Base-by-base conservation (phyloP, 768 basidiomycete genomes). In the Macrolepiota fuliginosa region DNA sequence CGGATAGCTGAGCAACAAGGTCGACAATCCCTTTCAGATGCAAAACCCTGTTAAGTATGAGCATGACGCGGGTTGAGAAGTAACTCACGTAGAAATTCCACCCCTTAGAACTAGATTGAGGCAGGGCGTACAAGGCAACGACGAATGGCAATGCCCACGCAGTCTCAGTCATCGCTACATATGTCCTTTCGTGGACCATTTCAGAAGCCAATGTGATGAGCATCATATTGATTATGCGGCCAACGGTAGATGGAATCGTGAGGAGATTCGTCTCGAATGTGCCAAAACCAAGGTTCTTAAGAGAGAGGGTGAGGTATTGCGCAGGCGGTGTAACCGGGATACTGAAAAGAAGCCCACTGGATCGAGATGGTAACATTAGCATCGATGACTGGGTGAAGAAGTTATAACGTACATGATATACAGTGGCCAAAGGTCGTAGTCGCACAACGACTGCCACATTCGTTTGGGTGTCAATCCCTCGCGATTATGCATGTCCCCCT, bases 401-500 rank as follows among this genome's bases (percentile, higher is more conserved):
- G n/a, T 19, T 22, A 32, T 7, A 17, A 69, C 72, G 55, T 59
- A 81, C 78, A 86, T 70, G 29, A 85, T 75, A 67, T 90, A 89
- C 19, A 89, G 51, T 0, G 87, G 87, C 86, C 87, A 89, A 9
- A 88, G 71, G 66, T 87, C 86, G 59, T 82, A 88, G 66, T 89
- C 87, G 39, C 77, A 79, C 6, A 86, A 54, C 0, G 85, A 83
- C 6, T 70, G 72, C 81, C 83, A 87, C 2, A 88, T 68, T 4
- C 81, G 75, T 65, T 74, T 77, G 4, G 78, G 40, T 0, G 81
- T 76, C 13, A 89, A 66, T 0, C 81, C 85, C 71, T 90, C 81
- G 45, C 88, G 82, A 63, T 89, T 89, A 71, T 88, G 87, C 88
- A 89, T 87, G 61, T 86, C 85, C 0, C 82, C 82, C 73, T 86